Evolutionary conservation across 148 eudicot species (phyloP).

Genomic region (Arctostaphylos glauca): DNA sequence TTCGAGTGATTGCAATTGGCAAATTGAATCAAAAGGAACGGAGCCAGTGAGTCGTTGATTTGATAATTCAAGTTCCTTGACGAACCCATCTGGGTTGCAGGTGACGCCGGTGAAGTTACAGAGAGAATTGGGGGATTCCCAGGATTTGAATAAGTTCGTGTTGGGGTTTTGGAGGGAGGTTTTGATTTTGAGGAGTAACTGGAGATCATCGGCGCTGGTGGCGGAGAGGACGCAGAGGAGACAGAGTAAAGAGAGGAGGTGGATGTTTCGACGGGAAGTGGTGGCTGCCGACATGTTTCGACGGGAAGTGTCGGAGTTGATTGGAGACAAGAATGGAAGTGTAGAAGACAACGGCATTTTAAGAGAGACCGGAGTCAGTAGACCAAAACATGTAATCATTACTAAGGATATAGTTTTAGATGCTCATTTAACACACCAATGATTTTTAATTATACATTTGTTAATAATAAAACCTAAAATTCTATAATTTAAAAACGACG

Average conservation of each 20-base stretch:
- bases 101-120: slow-evolving; percentile 51
- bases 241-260: background rate
- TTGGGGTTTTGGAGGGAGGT: slow-evolving; percentile 36
- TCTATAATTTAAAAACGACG: no score
- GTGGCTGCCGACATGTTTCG: background rate
- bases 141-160: slow-evolving; percentile 35
- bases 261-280: background rate
- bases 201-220: slow-evolving; percentile 24
- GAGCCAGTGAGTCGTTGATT: slow-evolving; percentile 39
- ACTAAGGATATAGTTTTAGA: no score
- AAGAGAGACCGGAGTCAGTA: no score
- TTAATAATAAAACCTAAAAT: no score
- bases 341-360: no score
- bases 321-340: no score
- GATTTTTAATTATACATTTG: no score
- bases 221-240: background rate
- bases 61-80: slow-evolving; percentile 60
- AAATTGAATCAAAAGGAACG: slow-evolving; percentile 46
- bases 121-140: slow-evolving; percentile 22
- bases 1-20: slow-evolving; percentile 48
- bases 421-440: no score
- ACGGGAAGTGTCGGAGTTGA: no score
- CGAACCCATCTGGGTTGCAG: slow-evolving; percentile 31
- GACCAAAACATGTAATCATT: no score
- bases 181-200: slow-evolving; percentile 44